These are phyloP conservation scores for Colletotrichum gloeosporioides DNA, from an alignment of 2,329 filamentous ascomycete species.

Conservation along the genomic window DNA sequence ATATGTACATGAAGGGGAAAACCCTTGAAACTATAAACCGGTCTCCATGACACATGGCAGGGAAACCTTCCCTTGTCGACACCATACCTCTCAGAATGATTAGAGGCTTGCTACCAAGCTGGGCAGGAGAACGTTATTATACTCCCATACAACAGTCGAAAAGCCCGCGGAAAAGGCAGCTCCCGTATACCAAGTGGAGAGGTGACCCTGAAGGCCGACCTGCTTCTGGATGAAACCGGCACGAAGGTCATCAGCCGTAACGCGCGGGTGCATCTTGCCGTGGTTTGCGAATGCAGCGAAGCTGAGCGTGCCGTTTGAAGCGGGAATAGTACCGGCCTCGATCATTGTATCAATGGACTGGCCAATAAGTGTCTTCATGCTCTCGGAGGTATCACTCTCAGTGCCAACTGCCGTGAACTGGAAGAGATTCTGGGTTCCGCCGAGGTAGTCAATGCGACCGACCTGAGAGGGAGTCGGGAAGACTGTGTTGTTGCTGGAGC, in stretches of 20 bases:
- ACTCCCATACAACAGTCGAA: slow-evolving; percentile 38
- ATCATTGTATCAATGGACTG: slow-evolving; percentile 32
- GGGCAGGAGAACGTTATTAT: slow-evolving; percentile 31
- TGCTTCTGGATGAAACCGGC: slow-evolving; percentile 46
- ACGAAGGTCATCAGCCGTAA: slow-evolving; percentile 36
- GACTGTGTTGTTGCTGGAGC: slow-evolving; percentile 26
- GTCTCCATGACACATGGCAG: no score
- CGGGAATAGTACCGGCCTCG: slow-evolving; percentile 28
- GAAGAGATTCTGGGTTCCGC: slow-evolving; percentile 32
- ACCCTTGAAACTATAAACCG: no score
- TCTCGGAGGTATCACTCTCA: slow-evolving; percentile 20
- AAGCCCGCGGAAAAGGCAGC: slow-evolving; percentile 39
- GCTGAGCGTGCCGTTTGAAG: slow-evolving; percentile 26
- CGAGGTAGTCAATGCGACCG: slow-evolving; percentile 34
- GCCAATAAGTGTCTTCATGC: slow-evolving; percentile 30
- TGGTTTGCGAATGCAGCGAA: slow-evolving; percentile 41
- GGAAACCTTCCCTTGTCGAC: fast-evolving
- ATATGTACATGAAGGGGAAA: no score
- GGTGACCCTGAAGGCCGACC: slow-evolving; percentile 46
- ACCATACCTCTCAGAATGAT: not conserved
- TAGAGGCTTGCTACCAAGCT: slow-evolving; percentile 8
- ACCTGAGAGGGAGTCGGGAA: slow-evolving; percentile 27
- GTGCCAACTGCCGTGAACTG: slow-evolving; percentile 34
- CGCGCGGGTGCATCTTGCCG: slow-evolving; percentile 39
- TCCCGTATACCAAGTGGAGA: slow-evolving; percentile 51